Evolutionary conservation across 352 stramenopile genomes (phyloP).

Genomic region (Globisporangium paddicum): DNA sequence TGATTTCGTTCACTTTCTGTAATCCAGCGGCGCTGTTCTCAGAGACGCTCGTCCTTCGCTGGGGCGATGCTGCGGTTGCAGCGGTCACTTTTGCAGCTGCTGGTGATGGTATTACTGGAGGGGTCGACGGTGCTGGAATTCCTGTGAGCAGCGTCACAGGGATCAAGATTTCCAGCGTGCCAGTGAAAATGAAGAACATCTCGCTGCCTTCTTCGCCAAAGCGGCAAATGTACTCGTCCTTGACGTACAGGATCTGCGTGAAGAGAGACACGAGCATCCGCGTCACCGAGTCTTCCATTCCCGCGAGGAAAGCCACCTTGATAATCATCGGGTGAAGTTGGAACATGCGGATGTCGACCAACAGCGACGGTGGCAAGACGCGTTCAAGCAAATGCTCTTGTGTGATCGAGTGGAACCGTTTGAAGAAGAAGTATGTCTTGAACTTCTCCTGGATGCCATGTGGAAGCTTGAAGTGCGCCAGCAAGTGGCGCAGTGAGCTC

Average conservation of each 20-base stretch:
- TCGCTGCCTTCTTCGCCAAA: conserved; percentile 54
- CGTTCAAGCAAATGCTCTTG: conserved; percentile 55
- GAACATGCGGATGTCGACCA: conserved; percentile 63
- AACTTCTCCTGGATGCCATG: conserved; percentile 43
- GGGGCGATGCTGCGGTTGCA: too few relatives aligned
- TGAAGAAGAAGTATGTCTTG: conserved; percentile 66
- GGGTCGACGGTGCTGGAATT: neutral
- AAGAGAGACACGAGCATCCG: conserved; percentile 55
- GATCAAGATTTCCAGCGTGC: conserved; percentile 51
- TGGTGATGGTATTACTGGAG: neutral
- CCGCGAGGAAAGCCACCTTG: conserved; percentile 59
- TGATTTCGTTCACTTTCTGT: conserved; percentile 58
- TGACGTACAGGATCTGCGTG: conserved; percentile 48
- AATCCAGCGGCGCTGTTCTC: conserved; percentile 4
- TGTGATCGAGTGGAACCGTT: conserved; percentile 63
- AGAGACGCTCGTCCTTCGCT: neutral
- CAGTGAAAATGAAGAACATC: conserved; percentile 70
- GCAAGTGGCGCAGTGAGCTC: conserved; percentile 43
- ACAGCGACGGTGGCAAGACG: conserved; percentile 45
- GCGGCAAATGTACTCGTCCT: conserved; percentile 52
- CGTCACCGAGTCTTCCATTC: conserved; percentile 48
- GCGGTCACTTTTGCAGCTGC: neutral
- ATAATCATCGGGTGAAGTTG: conserved; percentile 63
- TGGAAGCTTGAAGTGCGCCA: conserved; percentile 47
- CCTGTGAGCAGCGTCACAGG: conserved; percentile 11